Evolutionary conservation across 2,329 filamentous ascomycete genomes (phyloP).

Genomic region (Aspergillus quadrilineatus): DNA sequence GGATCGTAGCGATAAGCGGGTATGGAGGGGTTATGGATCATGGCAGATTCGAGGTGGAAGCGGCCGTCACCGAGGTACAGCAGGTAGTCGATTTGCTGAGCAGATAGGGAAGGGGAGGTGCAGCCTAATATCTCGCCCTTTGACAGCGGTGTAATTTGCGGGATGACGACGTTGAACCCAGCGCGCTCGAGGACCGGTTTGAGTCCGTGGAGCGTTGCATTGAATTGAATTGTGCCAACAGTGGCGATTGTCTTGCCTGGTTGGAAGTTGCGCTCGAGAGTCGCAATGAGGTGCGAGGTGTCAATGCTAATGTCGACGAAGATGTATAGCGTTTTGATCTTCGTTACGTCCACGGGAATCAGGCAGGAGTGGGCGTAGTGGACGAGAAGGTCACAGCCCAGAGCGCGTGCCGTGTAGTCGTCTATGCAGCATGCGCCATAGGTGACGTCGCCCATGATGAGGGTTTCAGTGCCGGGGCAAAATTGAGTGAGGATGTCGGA

Average conservation of each 20-base stretch:
- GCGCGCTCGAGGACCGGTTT: conserved; percentile 73
- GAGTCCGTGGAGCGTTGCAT: conserved; percentile 89
- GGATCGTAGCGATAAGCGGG: conserved; percentile 96
- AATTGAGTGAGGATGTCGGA: conserved; percentile 95
- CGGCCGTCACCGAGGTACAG: conserved; percentile 89
- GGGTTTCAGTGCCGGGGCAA: conserved; percentile 83
- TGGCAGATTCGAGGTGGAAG: conserved; percentile 96
- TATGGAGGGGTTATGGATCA: conserved; percentile 94
- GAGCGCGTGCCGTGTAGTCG: conserved; percentile 90
- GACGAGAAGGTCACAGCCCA: conserved; percentile 90
- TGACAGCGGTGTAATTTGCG: conserved; percentile 87
- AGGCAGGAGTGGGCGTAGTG: conserved; percentile 97
- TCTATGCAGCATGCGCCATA: conserved; percentile 99
- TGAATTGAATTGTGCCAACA: conserved; percentile 98
- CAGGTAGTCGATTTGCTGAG: conserved; percentile 68
- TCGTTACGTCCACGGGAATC: conserved; percentile 92
- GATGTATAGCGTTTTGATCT: conserved; percentile 95
- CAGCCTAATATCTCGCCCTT: conserved; percentile 98
- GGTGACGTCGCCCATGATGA: conserved; percentile 99
- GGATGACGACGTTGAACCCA: conserved; percentile 81
- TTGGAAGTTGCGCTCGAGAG: conserved; percentile 83
- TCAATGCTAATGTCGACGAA: conserved; percentile 99
- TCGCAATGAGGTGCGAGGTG: conserved; percentile 78
- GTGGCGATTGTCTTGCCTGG: conserved; percentile 83
- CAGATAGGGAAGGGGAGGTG: conserved; percentile 74